Percentiles rank a stretch among this genome's conserved stretches.
These are phyloP conservation scores for Aciculosporium take DNA, from an alignment of 2,329 filamentous ascomycete genomes.

Conservation along the genomic window DNA sequence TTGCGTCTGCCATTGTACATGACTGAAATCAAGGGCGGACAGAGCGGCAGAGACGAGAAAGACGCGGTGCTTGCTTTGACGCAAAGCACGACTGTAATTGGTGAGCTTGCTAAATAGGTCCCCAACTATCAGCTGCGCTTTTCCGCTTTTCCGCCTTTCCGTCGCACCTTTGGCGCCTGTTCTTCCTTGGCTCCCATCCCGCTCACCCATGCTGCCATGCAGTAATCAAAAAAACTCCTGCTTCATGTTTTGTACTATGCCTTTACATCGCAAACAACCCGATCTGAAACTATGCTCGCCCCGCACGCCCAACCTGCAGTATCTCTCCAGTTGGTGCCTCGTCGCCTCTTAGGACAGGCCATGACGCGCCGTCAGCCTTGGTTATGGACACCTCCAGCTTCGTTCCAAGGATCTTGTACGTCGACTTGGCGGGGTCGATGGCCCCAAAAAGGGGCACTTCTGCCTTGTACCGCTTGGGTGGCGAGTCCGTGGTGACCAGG, in stretches of 20 bases:
- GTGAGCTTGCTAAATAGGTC: too few species aligned
- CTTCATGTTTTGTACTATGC: background rate
- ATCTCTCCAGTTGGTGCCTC: slow-evolving; percentile 60
- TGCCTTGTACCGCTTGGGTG: slow-evolving; percentile 62
- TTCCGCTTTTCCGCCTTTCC: background rate
- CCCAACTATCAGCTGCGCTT: background rate
- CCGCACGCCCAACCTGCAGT: slow-evolving; percentile 76
- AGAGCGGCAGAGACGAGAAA: slow-evolving; percentile 20
- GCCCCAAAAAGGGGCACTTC: slow-evolving; percentile 60
- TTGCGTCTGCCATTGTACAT: slow-evolving; percentile 15
- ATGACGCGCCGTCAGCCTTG: slow-evolving; percentile 61
- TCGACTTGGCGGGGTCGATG: slow-evolving; percentile 63
- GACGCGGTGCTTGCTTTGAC: background rate
- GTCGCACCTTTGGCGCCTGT: background rate
- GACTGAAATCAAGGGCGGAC: too few species aligned
- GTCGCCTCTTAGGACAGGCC: slow-evolving; percentile 73
- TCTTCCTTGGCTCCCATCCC: background rate
- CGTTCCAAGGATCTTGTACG: slow-evolving; percentile 71
- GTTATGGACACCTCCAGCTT: slow-evolving; percentile 71
- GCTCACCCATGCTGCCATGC: slow-evolving; percentile 3
- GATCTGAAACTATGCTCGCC: slow-evolving; percentile 15
- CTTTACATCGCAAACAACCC: background rate
- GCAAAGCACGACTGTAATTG: background rate
- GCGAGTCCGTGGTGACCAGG: slow-evolving; percentile 67
- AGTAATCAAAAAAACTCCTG: background rate